Percentiles rank a stretch among this genome's conserved stretches.
phyloP scores from a whole-genome alignment of 2,329 filamentous ascomycete genomes.

The Venturia effusa region DNA sequence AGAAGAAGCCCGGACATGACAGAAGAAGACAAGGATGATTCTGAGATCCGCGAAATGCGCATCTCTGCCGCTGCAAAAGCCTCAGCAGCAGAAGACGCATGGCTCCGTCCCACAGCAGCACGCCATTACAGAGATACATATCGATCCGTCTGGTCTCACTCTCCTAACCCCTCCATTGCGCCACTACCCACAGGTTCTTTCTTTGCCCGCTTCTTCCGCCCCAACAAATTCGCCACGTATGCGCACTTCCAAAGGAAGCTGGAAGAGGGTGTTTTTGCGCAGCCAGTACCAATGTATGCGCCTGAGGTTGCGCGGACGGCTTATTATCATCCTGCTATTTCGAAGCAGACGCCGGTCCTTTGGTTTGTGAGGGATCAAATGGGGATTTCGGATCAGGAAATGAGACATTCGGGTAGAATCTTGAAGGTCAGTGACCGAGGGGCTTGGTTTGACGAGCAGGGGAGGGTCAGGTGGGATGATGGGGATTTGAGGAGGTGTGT shows the following conservation, averaged over 20 bases:
- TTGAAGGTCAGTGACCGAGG: conserved; percentile 34
- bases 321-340: conserved; percentile 12
- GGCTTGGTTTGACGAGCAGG: conserved; percentile 33
- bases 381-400: conserved; percentile 32
- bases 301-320: conserved; percentile 14
- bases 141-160: neutral
- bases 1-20: neutral
- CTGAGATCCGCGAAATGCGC: neutral
- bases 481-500: neutral
- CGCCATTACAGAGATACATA: neutral
- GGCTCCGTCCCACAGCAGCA: neutral
- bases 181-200: neutral
- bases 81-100: neutral
- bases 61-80: neutral
- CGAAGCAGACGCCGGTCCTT: conserved; percentile 30
- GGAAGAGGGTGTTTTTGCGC: neutral
- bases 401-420: conserved; percentile 28
- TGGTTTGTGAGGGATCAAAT: conserved; percentile 36
- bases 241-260: neutral
- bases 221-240: conserved; percentile 2
- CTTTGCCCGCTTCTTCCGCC: conserved; percentile 7
- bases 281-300: conserved; percentile 15
- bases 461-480: conserved; percentile 11
- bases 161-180: neutral
- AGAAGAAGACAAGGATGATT: neutral